Conservation (phyloP, 257 asterid species). For the Leonotis leonurus region DNA sequence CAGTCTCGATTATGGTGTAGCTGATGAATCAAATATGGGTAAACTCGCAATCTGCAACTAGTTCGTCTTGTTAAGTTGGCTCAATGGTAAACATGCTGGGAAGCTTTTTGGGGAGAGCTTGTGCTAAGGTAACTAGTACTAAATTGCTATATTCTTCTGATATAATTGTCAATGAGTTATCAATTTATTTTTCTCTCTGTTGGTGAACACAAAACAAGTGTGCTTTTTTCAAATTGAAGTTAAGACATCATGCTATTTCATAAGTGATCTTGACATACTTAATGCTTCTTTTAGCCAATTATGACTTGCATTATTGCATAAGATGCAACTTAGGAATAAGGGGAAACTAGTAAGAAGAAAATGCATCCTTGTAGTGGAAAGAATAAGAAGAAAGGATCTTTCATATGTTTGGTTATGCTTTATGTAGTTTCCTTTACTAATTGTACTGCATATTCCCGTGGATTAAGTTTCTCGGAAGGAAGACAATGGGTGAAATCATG, state of each 20-base stretch:
- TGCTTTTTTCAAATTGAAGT: neutral
- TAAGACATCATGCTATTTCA: neutral
- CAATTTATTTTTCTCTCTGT: neutral
- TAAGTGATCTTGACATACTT: neutral
- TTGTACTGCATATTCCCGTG: neutral
- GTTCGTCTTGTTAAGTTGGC: constrained; percentile 16
- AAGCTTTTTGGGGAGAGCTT: constrained; percentile 1
- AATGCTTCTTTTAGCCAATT: neutral
- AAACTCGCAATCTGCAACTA: constrained; percentile 73
- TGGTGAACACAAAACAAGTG: neutral
- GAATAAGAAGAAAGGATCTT: neutral
- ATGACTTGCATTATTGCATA: neutral
- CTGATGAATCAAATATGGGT: constrained; percentile 54
- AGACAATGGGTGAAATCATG: neutral
- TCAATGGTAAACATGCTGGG: constrained; percentile 11
- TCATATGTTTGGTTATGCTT: neutral
- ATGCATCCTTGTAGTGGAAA: neutral
- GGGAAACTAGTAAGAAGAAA: neutral
- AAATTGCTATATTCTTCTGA: neutral
- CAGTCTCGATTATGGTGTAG: constrained; percentile 78
- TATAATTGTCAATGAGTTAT: neutral
- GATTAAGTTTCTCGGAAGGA: neutral
- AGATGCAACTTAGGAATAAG: neutral
- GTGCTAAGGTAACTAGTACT: constrained; percentile 21
- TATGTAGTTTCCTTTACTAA: neutral